Evolutionary conservation across 176 grass and related monocot species (phyloP).

Genomic region (Microstegium vimineum): DNA sequence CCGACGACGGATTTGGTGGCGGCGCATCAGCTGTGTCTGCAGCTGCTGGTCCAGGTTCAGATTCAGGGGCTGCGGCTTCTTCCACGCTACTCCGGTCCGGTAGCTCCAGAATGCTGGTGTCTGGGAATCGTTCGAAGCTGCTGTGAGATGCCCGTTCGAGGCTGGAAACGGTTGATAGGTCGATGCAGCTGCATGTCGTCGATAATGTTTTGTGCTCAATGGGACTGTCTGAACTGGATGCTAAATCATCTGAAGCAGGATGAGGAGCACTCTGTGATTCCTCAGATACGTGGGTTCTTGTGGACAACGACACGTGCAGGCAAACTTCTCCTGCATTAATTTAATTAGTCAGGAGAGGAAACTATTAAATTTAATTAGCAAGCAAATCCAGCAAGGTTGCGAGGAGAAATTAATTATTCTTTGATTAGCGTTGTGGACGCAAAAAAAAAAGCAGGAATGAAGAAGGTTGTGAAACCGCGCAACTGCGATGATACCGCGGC

Average conservation of each 20-base stretch:
- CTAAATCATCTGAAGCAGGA: slow-evolving; percentile 48
- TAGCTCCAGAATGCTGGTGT: slow-evolving; percentile 20
- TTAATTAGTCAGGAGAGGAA: too few species aligned
- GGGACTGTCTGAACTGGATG: slow-evolving; percentile 80
- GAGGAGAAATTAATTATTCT: too few species aligned
- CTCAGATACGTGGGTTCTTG: slow-evolving; percentile 33
- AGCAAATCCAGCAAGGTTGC: too few species aligned
- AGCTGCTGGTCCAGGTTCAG: too few species aligned
- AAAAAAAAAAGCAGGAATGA: background rate
- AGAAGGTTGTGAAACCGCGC: background rate
- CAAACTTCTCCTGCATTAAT: slow-evolving; percentile 70
- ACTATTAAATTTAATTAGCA: too few species aligned
- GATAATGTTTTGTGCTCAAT: slow-evolving; percentile 49
- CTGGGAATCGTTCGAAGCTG: slow-evolving; percentile 8
- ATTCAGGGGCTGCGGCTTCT: background rate
- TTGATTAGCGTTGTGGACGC: background rate
- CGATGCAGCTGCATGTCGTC: slow-evolving; percentile 38
- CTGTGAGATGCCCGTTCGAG: slow-evolving; percentile 11
- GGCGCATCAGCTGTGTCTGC: too few species aligned
- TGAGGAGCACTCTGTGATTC: slow-evolving; percentile 19
- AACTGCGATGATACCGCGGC: slow-evolving; percentile 47
- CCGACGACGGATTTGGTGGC: slow-evolving; percentile 23
- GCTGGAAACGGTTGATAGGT: slow-evolving; percentile 21
- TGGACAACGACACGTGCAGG: slow-evolving; percentile 53
- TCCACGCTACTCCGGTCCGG: background rate